phyloP scores from a whole-genome alignment of 352 stramenopile genomes.

The Phytopythium helicoides region DNA sequence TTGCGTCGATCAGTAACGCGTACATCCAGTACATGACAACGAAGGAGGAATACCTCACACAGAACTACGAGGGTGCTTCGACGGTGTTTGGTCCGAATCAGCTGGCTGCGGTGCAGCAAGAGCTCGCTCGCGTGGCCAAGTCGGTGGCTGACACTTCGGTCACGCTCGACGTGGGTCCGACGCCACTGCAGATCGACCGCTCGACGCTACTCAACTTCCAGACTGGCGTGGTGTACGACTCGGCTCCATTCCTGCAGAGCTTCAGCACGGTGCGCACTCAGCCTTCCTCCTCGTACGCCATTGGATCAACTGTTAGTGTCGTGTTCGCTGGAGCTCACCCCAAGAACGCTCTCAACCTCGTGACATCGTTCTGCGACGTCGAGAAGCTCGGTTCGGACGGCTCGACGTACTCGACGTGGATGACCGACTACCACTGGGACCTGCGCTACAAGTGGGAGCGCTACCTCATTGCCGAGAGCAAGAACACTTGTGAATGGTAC shows the following conservation, averaged over 20 bases:
- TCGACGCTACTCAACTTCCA: conserved; percentile 30
- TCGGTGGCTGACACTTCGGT: conserved; percentile 24
- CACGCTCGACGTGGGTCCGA: conserved; percentile 26
- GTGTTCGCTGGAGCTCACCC: conserved; percentile 48
- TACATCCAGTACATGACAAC: conserved; percentile 70
- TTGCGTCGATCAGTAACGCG: conserved; percentile 49
- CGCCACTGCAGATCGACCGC: conserved; percentile 33
- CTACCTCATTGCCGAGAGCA: conserved; percentile 27
- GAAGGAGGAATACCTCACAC: conserved; percentile 50
- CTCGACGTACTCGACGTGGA: conserved; percentile 24
- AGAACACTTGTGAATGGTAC: conserved; percentile 44
- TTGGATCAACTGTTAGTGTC: conserved; percentile 29
- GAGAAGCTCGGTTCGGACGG: conserved; percentile 20
- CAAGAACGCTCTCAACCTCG: conserved; percentile 30
- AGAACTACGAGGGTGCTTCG: conserved; percentile 73
- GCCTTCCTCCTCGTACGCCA: conserved; percentile 17
- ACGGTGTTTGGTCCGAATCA: conserved; percentile 73
- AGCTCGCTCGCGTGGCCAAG: conserved; percentile 33
- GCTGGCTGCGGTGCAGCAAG: conserved; percentile 50
- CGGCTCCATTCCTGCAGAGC: conserved; percentile 9
- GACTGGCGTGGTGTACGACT: conserved; percentile 35
- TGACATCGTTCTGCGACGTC: conserved; percentile 55
- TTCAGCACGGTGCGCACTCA: conserved; percentile 29
- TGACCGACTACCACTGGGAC: conserved; percentile 58
- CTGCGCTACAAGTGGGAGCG: conserved; percentile 41